phyloP scores from a whole-genome alignment of 2,329 filamentous ascomycete species.

The Pseudogymnoascus sp. region DNA sequence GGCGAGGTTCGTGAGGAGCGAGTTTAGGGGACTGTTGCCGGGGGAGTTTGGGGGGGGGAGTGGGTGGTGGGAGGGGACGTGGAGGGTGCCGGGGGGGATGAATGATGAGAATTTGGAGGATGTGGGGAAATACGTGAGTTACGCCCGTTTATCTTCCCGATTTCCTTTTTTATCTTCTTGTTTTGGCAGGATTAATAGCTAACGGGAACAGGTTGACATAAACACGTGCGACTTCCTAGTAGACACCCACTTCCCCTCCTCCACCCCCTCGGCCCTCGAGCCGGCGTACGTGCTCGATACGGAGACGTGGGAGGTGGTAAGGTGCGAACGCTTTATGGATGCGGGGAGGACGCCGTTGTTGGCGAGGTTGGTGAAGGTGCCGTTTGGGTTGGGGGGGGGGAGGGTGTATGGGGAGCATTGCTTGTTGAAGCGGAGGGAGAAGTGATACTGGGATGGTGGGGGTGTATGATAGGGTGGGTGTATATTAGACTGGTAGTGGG shows the following conservation, averaged over 20 bases:
- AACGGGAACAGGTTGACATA: constrained; percentile 52
- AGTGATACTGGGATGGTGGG: constrained; percentile 32
- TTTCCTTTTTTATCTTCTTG: neutral
- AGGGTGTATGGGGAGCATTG: constrained; percentile 85
- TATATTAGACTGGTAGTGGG: constrained; percentile 65
- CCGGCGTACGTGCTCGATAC: constrained; percentile 70
- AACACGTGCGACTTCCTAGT: constrained; percentile 73
- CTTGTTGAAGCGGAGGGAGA: constrained; percentile 53
- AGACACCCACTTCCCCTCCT: constrained; percentile 69
- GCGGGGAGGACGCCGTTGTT: constrained; percentile 62
- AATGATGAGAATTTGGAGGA: constrained; percentile 91
- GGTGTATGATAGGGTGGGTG: constrained; percentile 50
- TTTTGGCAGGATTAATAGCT: neutral
- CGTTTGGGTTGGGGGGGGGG: constrained; percentile 56
- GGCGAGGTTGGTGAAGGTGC: constrained; percentile 74
- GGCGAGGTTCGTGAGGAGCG: constrained; percentile 83
- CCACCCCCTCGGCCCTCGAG: constrained; percentile 55
- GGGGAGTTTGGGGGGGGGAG: constrained; percentile 71
- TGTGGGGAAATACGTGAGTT: constrained; percentile 67
- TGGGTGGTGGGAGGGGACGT: constrained; percentile 68
- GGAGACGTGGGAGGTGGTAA: constrained; percentile 67
- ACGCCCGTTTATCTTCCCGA: neutral
- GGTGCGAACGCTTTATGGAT: constrained; percentile 76
- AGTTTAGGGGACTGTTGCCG: constrained; percentile 80
- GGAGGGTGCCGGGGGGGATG: constrained; percentile 73